A percentile compares a stretch with the other conserved stretches of the same genome.
phyloP scores from a whole-genome alignment of 2,329 filamentous ascomycete genomes.

The Trichoderma asperellum region DNA sequence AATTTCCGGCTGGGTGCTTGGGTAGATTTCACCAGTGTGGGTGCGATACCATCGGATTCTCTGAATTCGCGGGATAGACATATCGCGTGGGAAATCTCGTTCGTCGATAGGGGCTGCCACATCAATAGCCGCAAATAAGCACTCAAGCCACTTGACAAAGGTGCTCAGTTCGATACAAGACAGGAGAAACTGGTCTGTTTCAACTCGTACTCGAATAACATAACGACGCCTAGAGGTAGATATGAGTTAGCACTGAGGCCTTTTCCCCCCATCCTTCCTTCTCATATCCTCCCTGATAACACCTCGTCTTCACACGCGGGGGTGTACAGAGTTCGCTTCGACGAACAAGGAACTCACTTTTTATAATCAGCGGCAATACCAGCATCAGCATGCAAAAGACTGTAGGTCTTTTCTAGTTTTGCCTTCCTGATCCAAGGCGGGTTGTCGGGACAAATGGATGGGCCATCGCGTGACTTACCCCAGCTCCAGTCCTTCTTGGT shows the following conservation, averaged over 20 bases:
- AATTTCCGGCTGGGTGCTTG: slow-evolving; percentile 27
- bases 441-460: slow-evolving; percentile 54
- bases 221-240: slow-evolving; percentile 55
- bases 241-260: slow-evolving; percentile 2
- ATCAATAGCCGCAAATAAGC: slow-evolving; percentile 72
- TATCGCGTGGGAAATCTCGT: slow-evolving; percentile 64
- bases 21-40: slow-evolving; percentile 34
- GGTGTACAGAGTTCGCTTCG: background rate
- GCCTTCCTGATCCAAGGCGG: slow-evolving; percentile 58
- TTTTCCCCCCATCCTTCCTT: background rate
- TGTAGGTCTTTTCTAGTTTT: slow-evolving; percentile 67
- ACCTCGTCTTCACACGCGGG: background rate
- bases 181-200: slow-evolving; percentile 74
- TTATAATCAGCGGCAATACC: slow-evolving; percentile 74
- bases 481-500: slow-evolving; percentile 62
- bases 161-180: slow-evolving; percentile 66
- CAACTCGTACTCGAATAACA: slow-evolving; percentile 71
- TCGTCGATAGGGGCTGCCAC: slow-evolving; percentile 73
- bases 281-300: background rate
- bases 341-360: slow-evolving; percentile 54
- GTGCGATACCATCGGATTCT: slow-evolving; percentile 56
- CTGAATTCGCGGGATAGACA: slow-evolving; percentile 63
- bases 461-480: slow-evolving; percentile 53
- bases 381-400: slow-evolving; percentile 73
- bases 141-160: slow-evolving; percentile 71